These are phyloP conservation scores for Hyphodiscus sp. DNA, from an alignment of 2,329 filamentous ascomycete species.

Conservation along the genomic window DNA sequence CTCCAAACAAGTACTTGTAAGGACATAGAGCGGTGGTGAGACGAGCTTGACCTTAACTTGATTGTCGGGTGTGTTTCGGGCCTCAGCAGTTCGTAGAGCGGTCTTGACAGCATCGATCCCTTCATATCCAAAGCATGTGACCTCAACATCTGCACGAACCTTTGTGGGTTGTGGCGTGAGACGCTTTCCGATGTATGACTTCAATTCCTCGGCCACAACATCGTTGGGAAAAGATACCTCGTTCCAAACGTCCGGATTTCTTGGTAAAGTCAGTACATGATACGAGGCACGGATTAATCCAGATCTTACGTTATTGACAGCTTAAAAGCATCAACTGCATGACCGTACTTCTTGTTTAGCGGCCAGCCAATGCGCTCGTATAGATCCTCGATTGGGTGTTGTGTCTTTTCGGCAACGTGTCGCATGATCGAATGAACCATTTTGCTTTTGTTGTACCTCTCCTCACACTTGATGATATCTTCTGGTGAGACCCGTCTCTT, in stretches of 20 bases:
- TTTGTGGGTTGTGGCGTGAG: conserved; percentile 98
- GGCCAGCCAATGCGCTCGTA: conserved; percentile 97
- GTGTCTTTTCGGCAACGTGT: conserved; percentile 96
- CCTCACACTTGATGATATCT: conserved; percentile 97
- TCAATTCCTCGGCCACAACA: conserved; percentile 79
- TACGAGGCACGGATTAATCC: conserved; percentile 3
- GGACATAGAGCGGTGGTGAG: conserved; percentile 92
- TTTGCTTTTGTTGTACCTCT: conserved; percentile 99
- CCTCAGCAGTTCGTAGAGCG: conserved; percentile 84
- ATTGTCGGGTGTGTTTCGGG: conserved; percentile 82
- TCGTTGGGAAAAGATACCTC: conserved; percentile 86
- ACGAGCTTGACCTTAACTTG: conserved; percentile 98
- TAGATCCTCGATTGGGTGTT: conserved; percentile 85
- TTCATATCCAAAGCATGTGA: conserved; percentile 92
- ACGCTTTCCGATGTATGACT: conserved; percentile 94
- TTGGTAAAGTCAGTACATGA: conserved; percentile 32
- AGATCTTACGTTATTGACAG: conserved; percentile 82
- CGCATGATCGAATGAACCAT: conserved; percentile 99
- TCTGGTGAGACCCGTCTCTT: conserved; percentile 97
- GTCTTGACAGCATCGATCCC: conserved; percentile 97
- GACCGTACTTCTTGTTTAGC: conserved; percentile 93
- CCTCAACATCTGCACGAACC: conserved; percentile 94
- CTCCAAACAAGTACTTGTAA: conserved; percentile 92
- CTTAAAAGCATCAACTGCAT: conserved; percentile 97
- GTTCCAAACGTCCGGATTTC: conserved; percentile 93